These are phyloP conservation scores for Sporothrix luriei DNA, from an alignment of 2,329 filamentous ascomycete genomes.

Conservation along the genomic window DNA sequence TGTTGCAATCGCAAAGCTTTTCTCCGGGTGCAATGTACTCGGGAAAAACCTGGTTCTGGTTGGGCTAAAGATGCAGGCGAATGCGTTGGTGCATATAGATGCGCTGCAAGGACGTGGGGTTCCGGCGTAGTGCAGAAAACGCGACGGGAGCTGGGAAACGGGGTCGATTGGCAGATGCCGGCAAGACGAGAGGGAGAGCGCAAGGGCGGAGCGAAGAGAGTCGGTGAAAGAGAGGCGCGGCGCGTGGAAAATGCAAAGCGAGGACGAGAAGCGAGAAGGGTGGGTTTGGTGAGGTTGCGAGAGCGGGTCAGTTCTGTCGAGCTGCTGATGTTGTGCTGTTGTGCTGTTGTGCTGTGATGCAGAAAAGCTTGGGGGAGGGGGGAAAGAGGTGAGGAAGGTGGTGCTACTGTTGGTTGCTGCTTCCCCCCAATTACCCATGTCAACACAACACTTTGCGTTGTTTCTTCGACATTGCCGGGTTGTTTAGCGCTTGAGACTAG, in stretches of 20 bases:
- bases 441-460: constrained; percentile 27
- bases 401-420: constrained; percentile 6
- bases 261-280: constrained; percentile 22
- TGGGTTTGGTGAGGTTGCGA: constrained; percentile 23
- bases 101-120: constrained; percentile 36
- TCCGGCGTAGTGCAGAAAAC: constrained; percentile 30
- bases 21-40: not conserved
- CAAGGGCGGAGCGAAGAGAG: constrained; percentile 19
- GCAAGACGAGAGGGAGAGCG: constrained; percentile 6
- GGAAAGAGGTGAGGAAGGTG: constrained; percentile 9
- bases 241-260: constrained; percentile 13
- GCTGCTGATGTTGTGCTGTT: constrained; percentile 30
- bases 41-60: constrained; percentile 25
- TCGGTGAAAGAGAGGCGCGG: constrained; percentile 25
- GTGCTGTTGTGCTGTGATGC: constrained; percentile 26
- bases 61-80: constrained; percentile 34
- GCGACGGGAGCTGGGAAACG: not conserved
- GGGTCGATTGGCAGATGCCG: constrained; percentile 8
- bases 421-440: constrained; percentile 22
- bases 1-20: constrained; percentile 15
- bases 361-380: constrained; percentile 27
- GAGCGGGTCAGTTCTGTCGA: constrained; percentile 34
- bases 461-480: constrained; percentile 14
- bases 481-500: constrained; percentile 23
- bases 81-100: constrained; percentile 32